Conservation (phyloP, 805 yeast genomes). For the Yarrowia sp. region DNA sequence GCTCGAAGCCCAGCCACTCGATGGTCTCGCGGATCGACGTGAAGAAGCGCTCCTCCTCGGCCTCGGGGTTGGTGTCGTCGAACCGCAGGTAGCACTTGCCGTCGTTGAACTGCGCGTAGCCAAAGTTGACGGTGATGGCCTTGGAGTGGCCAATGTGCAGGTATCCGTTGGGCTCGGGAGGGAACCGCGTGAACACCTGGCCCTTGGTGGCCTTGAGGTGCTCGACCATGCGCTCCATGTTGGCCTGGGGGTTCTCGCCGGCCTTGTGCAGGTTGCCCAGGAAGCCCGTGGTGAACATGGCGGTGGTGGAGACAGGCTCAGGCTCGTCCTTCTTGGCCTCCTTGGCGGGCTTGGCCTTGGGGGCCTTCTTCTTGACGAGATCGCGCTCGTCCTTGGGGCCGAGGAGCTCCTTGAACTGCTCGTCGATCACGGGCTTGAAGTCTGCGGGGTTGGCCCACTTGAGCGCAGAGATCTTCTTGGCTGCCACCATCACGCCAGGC, state of each 20-base stretch:
- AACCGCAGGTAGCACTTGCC: conserved; percentile 91
- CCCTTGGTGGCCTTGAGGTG: conserved; percentile 80
- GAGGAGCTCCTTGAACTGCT: conserved; percentile 60
- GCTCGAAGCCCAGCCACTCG: conserved; percentile 89
- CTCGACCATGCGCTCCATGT: conserved; percentile 76
- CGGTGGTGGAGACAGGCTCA: conserved; percentile 30
- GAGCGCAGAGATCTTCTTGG: conserved; percentile 68
- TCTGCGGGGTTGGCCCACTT: conserved; percentile 90
- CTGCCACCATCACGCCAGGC: conserved; percentile 72
- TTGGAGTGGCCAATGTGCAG: conserved; percentile 97
- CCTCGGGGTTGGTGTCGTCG: conserved; percentile 98
- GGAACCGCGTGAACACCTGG: conserved; percentile 88
- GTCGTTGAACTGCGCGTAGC: conserved; percentile 82
- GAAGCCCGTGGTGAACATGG: conserved; percentile 92
- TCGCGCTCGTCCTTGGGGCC: conserved; percentile 99
- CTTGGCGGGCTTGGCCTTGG: conserved; percentile 40
- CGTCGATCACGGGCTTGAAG: conserved; percentile 86
- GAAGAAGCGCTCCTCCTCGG: conserved; percentile 91
- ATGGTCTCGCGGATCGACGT: conserved; percentile 80
- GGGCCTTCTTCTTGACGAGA: conserved; percentile 71
- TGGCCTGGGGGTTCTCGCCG: conserved; percentile 90
- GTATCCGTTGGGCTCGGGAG: conserved; percentile 98
- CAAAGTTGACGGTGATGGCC: conserved; percentile 96
- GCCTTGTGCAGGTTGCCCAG: conserved; percentile 92
- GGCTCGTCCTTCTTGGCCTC: conserved; percentile 29